These are phyloP conservation scores for Claviceps cyperi DNA, from an alignment of 2,329 filamentous ascomycete species.

Conservation along the genomic window DNA sequence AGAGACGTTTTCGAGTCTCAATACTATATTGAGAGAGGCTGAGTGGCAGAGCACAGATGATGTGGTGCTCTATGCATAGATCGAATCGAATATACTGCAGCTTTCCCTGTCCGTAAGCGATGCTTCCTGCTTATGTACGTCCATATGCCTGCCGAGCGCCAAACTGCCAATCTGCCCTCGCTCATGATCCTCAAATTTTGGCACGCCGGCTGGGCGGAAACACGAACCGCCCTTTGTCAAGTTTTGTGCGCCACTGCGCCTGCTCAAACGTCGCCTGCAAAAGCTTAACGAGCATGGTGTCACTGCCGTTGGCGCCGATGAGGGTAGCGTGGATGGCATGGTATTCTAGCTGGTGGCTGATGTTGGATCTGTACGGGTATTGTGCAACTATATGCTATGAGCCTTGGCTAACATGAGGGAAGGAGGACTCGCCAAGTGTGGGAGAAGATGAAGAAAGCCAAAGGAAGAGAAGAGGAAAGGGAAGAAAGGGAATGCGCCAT, in stretches of 20 bases:
- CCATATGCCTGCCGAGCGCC: neutral
- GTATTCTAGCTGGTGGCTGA: constrained; percentile 16
- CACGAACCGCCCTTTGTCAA: constrained; percentile 15
- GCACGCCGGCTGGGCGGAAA: constrained; percentile 13
- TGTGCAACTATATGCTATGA: constrained; percentile 14
- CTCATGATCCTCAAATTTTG: neutral
- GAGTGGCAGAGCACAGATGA: too few species aligned
- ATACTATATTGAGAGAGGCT: too few species aligned
- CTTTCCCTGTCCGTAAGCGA: too few species aligned
- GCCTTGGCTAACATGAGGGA: neutral
- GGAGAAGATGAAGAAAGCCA: neutral
- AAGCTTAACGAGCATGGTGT: constrained; percentile 13
- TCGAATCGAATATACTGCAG: too few species aligned
- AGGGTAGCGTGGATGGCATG: constrained; percentile 17
- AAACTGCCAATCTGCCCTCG: neutral
- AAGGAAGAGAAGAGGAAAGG: neutral
- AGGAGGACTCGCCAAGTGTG: neutral
- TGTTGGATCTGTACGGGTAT: constrained; percentile 15
- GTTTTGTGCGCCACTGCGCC: constrained; percentile 14
- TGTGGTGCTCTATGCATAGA: too few species aligned
- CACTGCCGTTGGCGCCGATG: constrained; percentile 15
- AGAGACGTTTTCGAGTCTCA: too few species aligned
- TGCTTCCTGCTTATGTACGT: neutral
- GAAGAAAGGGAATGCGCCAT: neutral
- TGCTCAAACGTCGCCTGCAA: constrained; percentile 15